These are phyloP conservation scores for Botrytis pseudocinerea DNA, from an alignment of 2,329 filamentous ascomycete genomes.

Conservation along the genomic window DNA sequence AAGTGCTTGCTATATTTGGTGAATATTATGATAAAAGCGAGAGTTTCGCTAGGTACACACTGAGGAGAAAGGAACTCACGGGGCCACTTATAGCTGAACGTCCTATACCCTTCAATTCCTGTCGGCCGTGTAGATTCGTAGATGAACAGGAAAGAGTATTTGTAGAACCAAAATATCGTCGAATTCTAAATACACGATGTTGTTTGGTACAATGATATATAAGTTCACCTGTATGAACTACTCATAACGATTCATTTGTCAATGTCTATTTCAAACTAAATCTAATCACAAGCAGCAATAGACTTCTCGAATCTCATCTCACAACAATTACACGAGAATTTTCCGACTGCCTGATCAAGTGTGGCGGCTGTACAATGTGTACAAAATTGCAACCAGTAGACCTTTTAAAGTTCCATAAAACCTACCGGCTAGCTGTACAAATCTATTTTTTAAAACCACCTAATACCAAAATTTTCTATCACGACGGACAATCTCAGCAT, in stretches of 20 bases:
- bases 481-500: too few relatives aligned
- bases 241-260: too few relatives aligned
- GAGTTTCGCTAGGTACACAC: background rate
- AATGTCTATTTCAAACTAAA: too few relatives aligned
- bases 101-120: background rate
- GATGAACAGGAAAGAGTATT: background rate
- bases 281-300: too few relatives aligned
- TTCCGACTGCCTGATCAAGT: background rate
- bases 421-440: too few relatives aligned
- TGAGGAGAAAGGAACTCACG: background rate
- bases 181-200: background rate
- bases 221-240: too few relatives aligned
- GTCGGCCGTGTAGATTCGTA: background rate
- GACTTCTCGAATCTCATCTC: background rate
- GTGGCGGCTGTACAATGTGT: background rate
- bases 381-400: too few relatives aligned
- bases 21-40: background rate
- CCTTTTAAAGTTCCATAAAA: too few relatives aligned
- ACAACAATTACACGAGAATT: background rate
- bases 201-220: background rate
- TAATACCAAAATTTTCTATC: too few relatives aligned
- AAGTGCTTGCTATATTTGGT: background rate
- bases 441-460: too few relatives aligned
- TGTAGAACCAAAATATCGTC: background rate
- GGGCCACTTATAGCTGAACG: background rate